Conservation (phyloP, 2,329 filamentous ascomycete genomes). For the Aspergillus fumigatus region DNA sequence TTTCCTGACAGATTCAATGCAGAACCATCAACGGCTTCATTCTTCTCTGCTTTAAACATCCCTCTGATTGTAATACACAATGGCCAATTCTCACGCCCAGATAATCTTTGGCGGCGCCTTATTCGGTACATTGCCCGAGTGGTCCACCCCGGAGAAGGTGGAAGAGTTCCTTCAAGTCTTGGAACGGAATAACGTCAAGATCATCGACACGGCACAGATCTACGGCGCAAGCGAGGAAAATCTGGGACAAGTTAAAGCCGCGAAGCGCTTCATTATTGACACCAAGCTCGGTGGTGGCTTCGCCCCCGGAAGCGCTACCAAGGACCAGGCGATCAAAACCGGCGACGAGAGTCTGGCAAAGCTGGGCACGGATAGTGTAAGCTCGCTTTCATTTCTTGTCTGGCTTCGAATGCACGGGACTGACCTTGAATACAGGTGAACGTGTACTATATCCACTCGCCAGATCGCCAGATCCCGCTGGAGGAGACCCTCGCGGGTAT, state of each 20-base stretch:
- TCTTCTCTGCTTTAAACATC: not conserved
- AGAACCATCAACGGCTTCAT: not conserved
- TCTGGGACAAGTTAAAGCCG: constrained; percentile 38
- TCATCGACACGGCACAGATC: not conserved
- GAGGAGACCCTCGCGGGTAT: constrained; percentile 32
- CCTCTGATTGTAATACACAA: not conserved
- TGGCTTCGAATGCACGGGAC: not conserved
- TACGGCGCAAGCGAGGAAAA: constrained; percentile 41
- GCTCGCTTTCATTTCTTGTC: not conserved
- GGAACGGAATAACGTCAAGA: not conserved
- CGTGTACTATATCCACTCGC: constrained; percentile 32
- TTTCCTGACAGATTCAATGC: not conserved
- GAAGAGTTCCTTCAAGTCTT: not conserved
- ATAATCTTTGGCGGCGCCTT: not conserved
- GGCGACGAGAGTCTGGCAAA: not conserved
- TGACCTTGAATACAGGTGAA: constrained; percentile 21
- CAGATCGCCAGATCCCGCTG: constrained; percentile 29
- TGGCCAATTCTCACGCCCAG: not conserved
- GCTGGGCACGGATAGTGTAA: not conserved
- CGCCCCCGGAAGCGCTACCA: constrained; percentile 1
- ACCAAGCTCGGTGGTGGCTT: constrained; percentile 44
- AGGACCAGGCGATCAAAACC: constrained; percentile 2
- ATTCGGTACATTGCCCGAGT: not conserved
- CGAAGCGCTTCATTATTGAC: constrained; percentile 42
- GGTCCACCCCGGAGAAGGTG: not conserved